phyloP scores from a whole-genome alignment of 768 basidiomycete species.

The Podaxis sp. region DNA sequence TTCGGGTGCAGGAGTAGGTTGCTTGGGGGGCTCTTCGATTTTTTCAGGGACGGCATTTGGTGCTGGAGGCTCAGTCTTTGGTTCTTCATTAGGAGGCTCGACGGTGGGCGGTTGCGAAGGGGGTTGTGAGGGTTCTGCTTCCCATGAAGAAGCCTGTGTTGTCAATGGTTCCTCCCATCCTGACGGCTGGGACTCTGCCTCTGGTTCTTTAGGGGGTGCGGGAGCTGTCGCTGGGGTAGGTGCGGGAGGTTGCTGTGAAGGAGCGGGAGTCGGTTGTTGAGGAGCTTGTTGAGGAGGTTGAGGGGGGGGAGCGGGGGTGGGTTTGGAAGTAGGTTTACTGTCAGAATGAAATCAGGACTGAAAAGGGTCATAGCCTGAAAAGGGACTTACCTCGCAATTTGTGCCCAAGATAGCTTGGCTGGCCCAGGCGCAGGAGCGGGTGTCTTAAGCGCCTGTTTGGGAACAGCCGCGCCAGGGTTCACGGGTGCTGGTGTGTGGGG shows the following conservation, averaged over 20 bases:
- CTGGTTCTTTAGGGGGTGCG: constrained; percentile 26
- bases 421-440: constrained; percentile 67
- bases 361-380: constrained; percentile 5
- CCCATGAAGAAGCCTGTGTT: constrained; percentile 55
- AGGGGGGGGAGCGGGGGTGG: constrained; percentile 41
- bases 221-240: constrained; percentile 25
- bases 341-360: constrained; percentile 10
- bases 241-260: constrained; percentile 33
- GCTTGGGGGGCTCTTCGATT: constrained; percentile 27
- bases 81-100: constrained; percentile 23
- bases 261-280: constrained; percentile 41
- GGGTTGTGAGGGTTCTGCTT: constrained; percentile 43
- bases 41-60: constrained; percentile 17
- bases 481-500: constrained; percentile 16
- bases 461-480: constrained; percentile 22
- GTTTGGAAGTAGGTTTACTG: constrained; percentile 66
- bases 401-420: constrained; percentile 78
- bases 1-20: constrained; percentile 30
- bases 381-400: constrained; percentile 67
- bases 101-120: constrained; percentile 23
- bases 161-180: constrained; percentile 79
- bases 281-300: constrained; percentile 10
- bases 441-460: constrained; percentile 45
- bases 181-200: constrained; percentile 31
- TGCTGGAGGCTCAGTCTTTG: constrained; percentile 30